phyloP scores from a whole-genome alignment of 2,329 filamentous ascomycete genomes.

The Venturia aucupariae region DNA sequence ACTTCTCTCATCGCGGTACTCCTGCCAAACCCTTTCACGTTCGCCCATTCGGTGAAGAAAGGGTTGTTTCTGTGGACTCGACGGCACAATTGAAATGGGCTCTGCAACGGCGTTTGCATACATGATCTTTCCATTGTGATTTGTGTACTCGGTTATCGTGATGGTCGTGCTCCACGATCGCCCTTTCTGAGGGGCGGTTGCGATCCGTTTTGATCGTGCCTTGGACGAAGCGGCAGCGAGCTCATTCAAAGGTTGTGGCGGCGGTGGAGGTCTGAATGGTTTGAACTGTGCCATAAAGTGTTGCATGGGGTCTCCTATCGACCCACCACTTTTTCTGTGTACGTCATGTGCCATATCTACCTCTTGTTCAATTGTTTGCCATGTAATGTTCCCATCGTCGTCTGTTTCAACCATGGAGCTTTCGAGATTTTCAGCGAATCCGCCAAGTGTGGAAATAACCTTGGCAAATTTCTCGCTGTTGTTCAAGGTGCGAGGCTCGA shows the following conservation, averaged over 20 bases:
- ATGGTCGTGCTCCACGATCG: constrained; percentile 37
- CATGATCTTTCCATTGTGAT: constrained; percentile 40
- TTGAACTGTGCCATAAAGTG: constrained; percentile 36
- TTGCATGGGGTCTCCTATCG: not conserved
- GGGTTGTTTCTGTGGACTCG: constrained; percentile 25
- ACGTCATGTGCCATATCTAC: not conserved
- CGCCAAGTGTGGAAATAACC: constrained; percentile 37
- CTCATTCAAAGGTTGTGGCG: constrained; percentile 52
- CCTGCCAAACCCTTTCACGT: constrained; percentile 53
- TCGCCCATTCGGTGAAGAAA: constrained; percentile 64
- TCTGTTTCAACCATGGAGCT: constrained; percentile 7
- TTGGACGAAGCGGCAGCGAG: constrained; percentile 15
- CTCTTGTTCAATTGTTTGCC: not conserved
- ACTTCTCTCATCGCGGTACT: constrained; percentile 38
- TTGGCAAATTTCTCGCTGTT: constrained; percentile 44
- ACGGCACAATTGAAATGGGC: constrained; percentile 16
- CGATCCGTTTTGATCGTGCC: not conserved
- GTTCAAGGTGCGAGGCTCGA: constrained; percentile 46
- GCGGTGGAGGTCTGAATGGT: constrained; percentile 78
- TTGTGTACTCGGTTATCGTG: constrained; percentile 45
- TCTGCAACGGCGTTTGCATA: constrained; percentile 30
- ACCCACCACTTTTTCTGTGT: not conserved
- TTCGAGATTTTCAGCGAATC: constrained; percentile 32
- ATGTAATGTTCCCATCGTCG: not conserved
- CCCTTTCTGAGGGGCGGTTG: constrained; percentile 19